Percentiles rank a stretch among this genome's conserved stretches.
phyloP scores from a whole-genome alignment of 352 stramenopile species.

The Globisporangium perplexum region DNA sequence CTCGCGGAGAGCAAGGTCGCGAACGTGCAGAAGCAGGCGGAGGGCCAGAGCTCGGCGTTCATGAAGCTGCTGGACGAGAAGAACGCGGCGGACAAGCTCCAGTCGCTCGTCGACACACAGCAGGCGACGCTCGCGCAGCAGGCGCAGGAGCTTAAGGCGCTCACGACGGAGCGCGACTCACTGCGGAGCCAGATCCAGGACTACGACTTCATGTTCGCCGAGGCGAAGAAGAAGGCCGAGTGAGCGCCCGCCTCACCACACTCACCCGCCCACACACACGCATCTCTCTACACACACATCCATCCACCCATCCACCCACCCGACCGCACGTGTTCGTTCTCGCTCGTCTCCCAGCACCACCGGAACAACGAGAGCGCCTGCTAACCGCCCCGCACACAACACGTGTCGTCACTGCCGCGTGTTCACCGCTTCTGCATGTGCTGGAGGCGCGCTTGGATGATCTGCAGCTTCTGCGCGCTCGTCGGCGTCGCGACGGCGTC shows the following conservation, averaged over 20 bases:
- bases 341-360: not conserved
- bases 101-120: conserved; percentile 30
- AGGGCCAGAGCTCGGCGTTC: conserved; percentile 69
- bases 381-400: not conserved
- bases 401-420: not conserved
- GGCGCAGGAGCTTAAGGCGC: conserved; percentile 33
- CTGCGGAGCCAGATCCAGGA: conserved; percentile 81
- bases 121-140: conserved; percentile 40
- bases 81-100: conserved; percentile 44
- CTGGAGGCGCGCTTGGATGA: conserved; percentile 58
- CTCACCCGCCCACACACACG: too few species aligned
- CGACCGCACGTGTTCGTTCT: not conserved
- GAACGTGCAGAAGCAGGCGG: conserved; percentile 69
- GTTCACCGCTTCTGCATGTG: conserved; percentile 29
- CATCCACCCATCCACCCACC: not conserved
- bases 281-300: not conserved
- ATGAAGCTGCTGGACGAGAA: conserved; percentile 85
- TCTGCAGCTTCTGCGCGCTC: conserved; percentile 31
- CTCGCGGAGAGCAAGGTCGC: conserved; percentile 41
- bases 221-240: conserved; percentile 83
- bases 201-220: conserved; percentile 88
- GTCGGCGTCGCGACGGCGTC: conserved; percentile 18
- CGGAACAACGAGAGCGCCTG: too few species aligned
- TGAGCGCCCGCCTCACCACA: conserved; percentile 22
- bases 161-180: conserved; percentile 58